Evolutionary conservation across 768 basidiomycete genomes (phyloP).

Genomic region (Piloderma croceum): DNA sequence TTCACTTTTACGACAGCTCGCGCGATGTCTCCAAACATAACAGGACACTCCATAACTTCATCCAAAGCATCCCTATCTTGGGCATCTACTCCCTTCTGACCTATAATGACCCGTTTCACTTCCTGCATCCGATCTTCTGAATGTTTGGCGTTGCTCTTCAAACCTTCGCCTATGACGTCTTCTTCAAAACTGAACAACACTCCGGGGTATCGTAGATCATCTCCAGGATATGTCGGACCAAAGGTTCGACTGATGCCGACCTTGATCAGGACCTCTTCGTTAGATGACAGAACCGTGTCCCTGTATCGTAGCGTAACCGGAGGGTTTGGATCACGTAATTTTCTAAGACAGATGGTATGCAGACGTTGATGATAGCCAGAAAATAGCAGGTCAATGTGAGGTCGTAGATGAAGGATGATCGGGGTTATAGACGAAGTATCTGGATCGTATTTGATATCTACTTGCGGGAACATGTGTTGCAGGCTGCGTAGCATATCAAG

Average conservation of each 20-base stretch:
- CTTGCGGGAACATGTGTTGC: slow-evolving; percentile 69
- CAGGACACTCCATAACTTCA: slow-evolving; percentile 58
- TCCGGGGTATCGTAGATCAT: slow-evolving; percentile 76
- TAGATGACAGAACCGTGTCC: slow-evolving; percentile 55
- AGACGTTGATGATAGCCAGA: slow-evolving; percentile 74
- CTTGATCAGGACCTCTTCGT: slow-evolving; percentile 54
- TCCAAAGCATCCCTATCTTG: slow-evolving; percentile 63
- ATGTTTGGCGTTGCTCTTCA: slow-evolving; percentile 39
- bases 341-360: slow-evolving; percentile 70
- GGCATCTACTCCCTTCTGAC: slow-evolving; percentile 57
- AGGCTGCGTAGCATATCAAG: slow-evolving; percentile 62
- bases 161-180: slow-evolving; percentile 52
- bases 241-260: slow-evolving; percentile 67
- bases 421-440: slow-evolving; percentile 67
- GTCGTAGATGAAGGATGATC: slow-evolving; percentile 70
- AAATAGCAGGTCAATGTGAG: slow-evolving; percentile 82
- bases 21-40: slow-evolving; percentile 69
- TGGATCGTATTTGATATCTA: slow-evolving; percentile 79
- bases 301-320: slow-evolving; percentile 67
- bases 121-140: slow-evolving; percentile 67
- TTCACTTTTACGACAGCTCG: slow-evolving; percentile 63
- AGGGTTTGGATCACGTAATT: slow-evolving; percentile 60
- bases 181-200: slow-evolving; percentile 83
- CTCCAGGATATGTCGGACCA: slow-evolving; percentile 77
- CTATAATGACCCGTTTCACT: slow-evolving; percentile 69